These are phyloP conservation scores for Boechera retrofracta DNA, from an alignment of 345 rosid species.

Conservation along the genomic window DNA sequence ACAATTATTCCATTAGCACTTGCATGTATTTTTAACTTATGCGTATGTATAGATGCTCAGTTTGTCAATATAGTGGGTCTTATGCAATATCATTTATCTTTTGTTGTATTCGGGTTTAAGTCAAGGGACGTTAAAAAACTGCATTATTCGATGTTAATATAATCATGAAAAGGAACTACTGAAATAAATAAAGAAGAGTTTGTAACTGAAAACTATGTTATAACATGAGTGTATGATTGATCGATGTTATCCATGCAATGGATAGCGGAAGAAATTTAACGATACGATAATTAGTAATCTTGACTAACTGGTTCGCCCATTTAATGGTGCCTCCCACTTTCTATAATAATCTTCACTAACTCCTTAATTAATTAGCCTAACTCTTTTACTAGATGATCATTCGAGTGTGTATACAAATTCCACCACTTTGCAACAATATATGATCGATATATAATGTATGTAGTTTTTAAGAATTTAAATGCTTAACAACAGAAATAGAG, in stretches of 20 bases:
- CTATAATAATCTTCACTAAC: neutral
- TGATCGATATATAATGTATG: neutral
- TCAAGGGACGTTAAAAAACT: neutral
- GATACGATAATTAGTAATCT: neutral
- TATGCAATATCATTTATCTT: neutral
- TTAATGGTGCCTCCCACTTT: neutral
- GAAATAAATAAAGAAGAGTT: neutral
- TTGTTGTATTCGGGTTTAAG: neutral
- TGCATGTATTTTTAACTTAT: constrained; percentile 2
- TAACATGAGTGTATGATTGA: constrained; percentile 3
- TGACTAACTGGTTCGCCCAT: neutral
- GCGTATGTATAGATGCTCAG: neutral
- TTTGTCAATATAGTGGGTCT: neutral
- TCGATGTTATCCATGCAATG: constrained; percentile 29
- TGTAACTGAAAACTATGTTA: constrained; percentile 19
- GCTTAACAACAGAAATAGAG: neutral
- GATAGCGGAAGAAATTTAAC: constrained; percentile 21
- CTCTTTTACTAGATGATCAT: no score
- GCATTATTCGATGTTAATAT: neutral
- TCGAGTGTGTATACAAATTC: neutral
- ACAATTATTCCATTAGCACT: neutral
- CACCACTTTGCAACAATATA: neutral
- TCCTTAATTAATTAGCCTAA: neutral
- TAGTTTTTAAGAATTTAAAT: neutral
- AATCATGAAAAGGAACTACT: neutral